phyloP scores from a whole-genome alignment of 371 early-diverging fungal genomes.

The Mortierella polycephala region DNA sequence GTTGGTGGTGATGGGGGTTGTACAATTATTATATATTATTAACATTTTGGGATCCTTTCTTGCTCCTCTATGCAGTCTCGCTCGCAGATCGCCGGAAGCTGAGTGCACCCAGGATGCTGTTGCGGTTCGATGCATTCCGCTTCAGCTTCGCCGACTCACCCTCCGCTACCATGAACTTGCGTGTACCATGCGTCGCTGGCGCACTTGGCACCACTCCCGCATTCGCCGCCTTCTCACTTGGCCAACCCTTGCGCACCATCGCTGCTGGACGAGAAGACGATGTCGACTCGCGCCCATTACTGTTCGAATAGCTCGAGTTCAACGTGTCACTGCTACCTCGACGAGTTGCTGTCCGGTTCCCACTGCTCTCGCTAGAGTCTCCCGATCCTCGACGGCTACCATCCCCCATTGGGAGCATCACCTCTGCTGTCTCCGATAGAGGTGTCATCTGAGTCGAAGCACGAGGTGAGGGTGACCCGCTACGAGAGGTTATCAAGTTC shows the following conservation, averaged over 20 bases:
- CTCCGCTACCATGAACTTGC: slow-evolving; percentile 49
- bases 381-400: slow-evolving; percentile 38
- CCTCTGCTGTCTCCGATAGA: slow-evolving; percentile 16
- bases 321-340: slow-evolving; percentile 46
- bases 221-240: slow-evolving; percentile 54
- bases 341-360: slow-evolving; percentile 11
- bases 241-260: slow-evolving; percentile 53
- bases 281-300: slow-evolving; percentile 44
- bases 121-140: slow-evolving; percentile 33
- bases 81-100: slow-evolving; percentile 46
- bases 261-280: slow-evolving; percentile 39
- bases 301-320: slow-evolving; percentile 19
- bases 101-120: slow-evolving; percentile 39
- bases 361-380: slow-evolving; percentile 25
- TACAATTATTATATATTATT: too few species aligned
- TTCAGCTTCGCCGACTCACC: slow-evolving; percentile 30
- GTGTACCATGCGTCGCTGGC: slow-evolving; percentile 37
- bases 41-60: too few species aligned
- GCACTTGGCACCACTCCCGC: slow-evolving; percentile 50
- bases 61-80: slow-evolving; percentile 18
- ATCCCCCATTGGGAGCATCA: slow-evolving; percentile 8
- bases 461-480: slow-evolving; percentile 40
- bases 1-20: neutral
- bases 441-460: slow-evolving; percentile 36
- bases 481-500: slow-evolving; percentile 34